Percentiles rank a stretch among this genome's conserved stretches.
Evolutionary conservation across 2,329 filamentous ascomycete species (phyloP).

Genomic region (Ceratocystis harringtonii): DNA sequence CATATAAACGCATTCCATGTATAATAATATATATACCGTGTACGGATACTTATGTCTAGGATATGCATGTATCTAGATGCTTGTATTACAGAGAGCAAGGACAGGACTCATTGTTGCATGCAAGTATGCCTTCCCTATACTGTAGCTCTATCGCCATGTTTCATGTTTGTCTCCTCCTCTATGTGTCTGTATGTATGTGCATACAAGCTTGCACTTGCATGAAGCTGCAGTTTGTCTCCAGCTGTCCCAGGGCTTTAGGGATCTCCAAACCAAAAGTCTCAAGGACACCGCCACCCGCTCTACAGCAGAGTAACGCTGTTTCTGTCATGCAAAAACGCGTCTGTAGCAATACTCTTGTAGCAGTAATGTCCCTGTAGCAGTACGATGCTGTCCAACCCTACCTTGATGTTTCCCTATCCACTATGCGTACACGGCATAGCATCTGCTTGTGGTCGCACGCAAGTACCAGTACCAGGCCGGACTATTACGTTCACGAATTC

Average conservation of each 20-base stretch:
- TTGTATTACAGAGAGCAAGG: background rate
- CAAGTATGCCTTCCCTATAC: background rate
- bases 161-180: background rate
- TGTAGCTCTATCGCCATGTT: background rate
- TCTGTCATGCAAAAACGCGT: background rate
- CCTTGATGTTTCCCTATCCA: background rate
- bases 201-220: background rate
- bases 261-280: background rate
- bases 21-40: too few relatives aligned
- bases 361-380: background rate
- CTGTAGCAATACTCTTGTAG: background rate
- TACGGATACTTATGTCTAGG: too few relatives aligned
- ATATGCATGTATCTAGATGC: background rate
- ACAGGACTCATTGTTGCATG: background rate
- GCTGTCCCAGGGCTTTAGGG: background rate
- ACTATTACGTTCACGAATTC: too few relatives aligned
- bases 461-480: background rate
- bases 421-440: background rate
- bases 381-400: background rate
- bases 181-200: background rate
- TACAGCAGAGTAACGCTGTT: background rate
- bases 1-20: too few relatives aligned
- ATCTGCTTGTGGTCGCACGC: background rate
- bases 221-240: background rate
- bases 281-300: background rate